These are phyloP conservation scores for Ganoderma boninense DNA, from an alignment of 1,284 basidiomycete genomes.

Conservation along the genomic window DNA sequence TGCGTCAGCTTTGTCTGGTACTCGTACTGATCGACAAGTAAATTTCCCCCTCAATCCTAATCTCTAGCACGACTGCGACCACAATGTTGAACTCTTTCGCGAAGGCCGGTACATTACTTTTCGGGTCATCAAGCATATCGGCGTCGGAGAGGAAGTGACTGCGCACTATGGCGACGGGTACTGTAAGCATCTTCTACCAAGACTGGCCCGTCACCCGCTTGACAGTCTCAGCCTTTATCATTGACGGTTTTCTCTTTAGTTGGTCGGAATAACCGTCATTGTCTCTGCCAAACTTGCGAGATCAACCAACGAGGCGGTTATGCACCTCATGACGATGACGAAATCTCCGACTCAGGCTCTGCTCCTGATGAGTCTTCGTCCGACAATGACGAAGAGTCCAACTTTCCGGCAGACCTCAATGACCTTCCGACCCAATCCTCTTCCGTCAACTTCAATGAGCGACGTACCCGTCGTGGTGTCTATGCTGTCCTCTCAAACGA, in stretches of 20 bases:
- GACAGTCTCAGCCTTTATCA: slow-evolving; percentile 4
- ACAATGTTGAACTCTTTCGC: slow-evolving; percentile 89
- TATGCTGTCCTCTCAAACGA: slow-evolving; percentile 72
- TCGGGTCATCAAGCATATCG: slow-evolving; percentile 83
- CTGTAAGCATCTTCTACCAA: slow-evolving; percentile 58
- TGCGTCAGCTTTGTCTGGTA: slow-evolving; percentile 6
- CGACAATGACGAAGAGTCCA: slow-evolving; percentile 43
- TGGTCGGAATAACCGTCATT: slow-evolving; percentile 86
- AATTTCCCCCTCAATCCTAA: neutral
- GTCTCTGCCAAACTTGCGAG: slow-evolving; percentile 92
- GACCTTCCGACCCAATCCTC: slow-evolving; percentile 36
- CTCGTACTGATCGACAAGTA: neutral
- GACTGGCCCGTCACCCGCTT: neutral
- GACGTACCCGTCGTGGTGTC: slow-evolving; percentile 79
- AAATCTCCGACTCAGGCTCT: slow-evolving; percentile 46
- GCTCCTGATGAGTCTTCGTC: slow-evolving; percentile 30
- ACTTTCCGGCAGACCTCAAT: slow-evolving; percentile 45
- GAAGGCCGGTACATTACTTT: slow-evolving; percentile 91
- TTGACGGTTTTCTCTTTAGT: slow-evolving; percentile 56
- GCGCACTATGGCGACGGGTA: slow-evolving; percentile 88
- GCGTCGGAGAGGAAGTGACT: slow-evolving; percentile 86
- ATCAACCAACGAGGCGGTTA: slow-evolving; percentile 79
- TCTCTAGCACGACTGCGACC: slow-evolving; percentile 86
- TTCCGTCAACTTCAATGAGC: slow-evolving; percentile 66
- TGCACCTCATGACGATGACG: slow-evolving; percentile 64